Evolutionary conservation across 2,329 filamentous ascomycete genomes (phyloP), one percentile per base, ranked within the genome.

Genomic region (Trichoderma arundinaceum): DNA sequence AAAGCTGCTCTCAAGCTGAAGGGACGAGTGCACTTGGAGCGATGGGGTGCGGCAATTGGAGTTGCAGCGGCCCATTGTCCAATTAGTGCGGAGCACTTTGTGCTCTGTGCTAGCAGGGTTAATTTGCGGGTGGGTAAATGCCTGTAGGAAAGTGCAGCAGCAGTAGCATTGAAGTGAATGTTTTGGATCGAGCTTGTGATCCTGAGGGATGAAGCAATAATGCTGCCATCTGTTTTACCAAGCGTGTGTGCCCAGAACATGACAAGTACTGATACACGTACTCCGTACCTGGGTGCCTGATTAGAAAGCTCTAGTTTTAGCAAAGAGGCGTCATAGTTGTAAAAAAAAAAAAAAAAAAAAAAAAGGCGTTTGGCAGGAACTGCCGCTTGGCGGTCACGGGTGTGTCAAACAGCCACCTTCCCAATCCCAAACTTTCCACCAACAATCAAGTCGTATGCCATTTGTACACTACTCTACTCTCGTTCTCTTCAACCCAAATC

Each of bases 21-120:
- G 46, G 22, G 38, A 41, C 22, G 46, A 22, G 33, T 32, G 62
- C 57, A 49, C 39, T 43, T 32, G 52, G 46, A 43, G 3, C 5
- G 33, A 54, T 53, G 35, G 28, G 59, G 33, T 38, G 22, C 39
- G 39, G 39, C 28, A 22, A 17, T 43, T 53, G 59, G 49, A 44
- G 39, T 35, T 12, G 38, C 46, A 52, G 22, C 15, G n/a, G n/a
- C 33, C 44, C 46, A n/a, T 38, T 59, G 43, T 32, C 54, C 13
- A 35, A 44, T 35, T 44, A 5, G 54, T 35, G 54, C 54, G 41
- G 39, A 44, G 54, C 10, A 38, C 35, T 28, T 28, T 28, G 22
- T 32, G 22, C 19, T n/a, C 15, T n/a, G 53, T n/a, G 53, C 39
- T 56, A n/a, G 48, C 28, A 33, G 28, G 46, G 22, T 51, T 51